Evolutionary conservation across 1,139 yeast species (phyloP).

Genomic region (Scheffersomyces cryptocercus): DNA sequence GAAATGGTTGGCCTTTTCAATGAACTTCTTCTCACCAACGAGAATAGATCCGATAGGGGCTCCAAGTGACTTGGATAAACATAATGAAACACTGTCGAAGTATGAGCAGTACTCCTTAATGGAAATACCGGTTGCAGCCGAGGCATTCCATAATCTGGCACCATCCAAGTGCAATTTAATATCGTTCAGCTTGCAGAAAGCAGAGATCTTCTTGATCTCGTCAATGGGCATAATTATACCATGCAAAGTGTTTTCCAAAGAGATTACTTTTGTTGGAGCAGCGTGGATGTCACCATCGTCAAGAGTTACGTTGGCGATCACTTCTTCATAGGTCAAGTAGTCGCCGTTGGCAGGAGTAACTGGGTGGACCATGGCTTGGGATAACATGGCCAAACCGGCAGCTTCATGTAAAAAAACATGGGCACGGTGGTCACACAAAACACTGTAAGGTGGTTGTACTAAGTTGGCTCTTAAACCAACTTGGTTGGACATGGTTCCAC

Average conservation of each 20-base stretch:
- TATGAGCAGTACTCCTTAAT: constrained; percentile 39
- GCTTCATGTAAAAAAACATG: constrained; percentile 46
- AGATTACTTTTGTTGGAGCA: constrained; percentile 49
- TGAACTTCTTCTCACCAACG: constrained; percentile 34
- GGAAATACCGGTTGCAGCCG: constrained; percentile 40
- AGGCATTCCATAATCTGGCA: constrained; percentile 50
- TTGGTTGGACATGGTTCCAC: constrained; percentile 51
- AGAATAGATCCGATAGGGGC: constrained; percentile 50
- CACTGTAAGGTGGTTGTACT: constrained; percentile 46
- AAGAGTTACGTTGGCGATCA: constrained; percentile 39
- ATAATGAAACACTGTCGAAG: constrained; percentile 47
- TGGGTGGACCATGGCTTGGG: constrained; percentile 49
- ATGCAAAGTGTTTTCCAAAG: constrained; percentile 48
- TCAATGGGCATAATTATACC: constrained; percentile 47
- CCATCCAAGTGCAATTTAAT: constrained; percentile 47
- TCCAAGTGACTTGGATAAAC: constrained; percentile 47
- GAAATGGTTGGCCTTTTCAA: constrained; percentile 47
- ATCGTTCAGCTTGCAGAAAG: constrained; percentile 35
- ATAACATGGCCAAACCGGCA: constrained; percentile 46
- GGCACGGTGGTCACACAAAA: constrained; percentile 42
- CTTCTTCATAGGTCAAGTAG: constrained; percentile 42
- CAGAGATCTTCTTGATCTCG: constrained; percentile 39
- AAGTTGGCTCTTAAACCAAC: constrained; percentile 42
- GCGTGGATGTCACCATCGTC: constrained; percentile 51
- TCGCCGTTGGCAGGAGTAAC: constrained; percentile 39